Evolutionary conservation across 202 grass and related monocot species (phyloP).

Genomic region (Elaeis oleifera): DNA sequence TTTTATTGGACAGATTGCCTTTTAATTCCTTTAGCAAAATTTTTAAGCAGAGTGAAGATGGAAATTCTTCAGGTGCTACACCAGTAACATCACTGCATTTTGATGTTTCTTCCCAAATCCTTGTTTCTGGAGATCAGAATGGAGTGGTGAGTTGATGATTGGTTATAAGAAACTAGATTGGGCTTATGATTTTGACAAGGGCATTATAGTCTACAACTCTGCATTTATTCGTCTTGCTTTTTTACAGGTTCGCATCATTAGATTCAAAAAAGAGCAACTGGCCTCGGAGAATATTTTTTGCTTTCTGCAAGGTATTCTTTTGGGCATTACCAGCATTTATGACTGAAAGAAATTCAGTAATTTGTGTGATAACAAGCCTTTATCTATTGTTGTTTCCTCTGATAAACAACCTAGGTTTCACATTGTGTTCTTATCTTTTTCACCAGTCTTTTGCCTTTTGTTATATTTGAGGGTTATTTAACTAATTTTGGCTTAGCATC

Average conservation of each 20-base stretch:
- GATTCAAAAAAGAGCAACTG: conserved; percentile 59
- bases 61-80: conserved; percentile 25
- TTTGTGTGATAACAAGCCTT: too few species aligned
- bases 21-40: conserved; percentile 18
- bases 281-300: conserved; percentile 52
- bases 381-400: too few species aligned
- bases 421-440: too few species aligned
- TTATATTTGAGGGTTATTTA: too few species aligned
- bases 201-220: conserved; percentile 30
- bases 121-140: conserved; percentile 61
- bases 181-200: conserved; percentile 2
- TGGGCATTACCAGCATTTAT: neutral
- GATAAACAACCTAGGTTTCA: too few species aligned
- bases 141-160: conserved; percentile 45
- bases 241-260: conserved; percentile 62
- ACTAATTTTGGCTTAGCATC: too few species aligned
- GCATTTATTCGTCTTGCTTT: conserved; percentile 22
- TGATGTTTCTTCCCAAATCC: conserved; percentile 56
- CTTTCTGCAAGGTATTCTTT: conserved; percentile 76
- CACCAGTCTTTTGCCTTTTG: too few species aligned
- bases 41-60: conserved; percentile 57
- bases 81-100: conserved; percentile 79
- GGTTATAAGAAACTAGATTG: conserved; percentile 2
- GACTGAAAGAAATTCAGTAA: neutral
- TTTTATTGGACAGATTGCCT: neutral